Conservation (phyloP, 257 asterid genomes). For the Knoxia roxburghii region DNA sequence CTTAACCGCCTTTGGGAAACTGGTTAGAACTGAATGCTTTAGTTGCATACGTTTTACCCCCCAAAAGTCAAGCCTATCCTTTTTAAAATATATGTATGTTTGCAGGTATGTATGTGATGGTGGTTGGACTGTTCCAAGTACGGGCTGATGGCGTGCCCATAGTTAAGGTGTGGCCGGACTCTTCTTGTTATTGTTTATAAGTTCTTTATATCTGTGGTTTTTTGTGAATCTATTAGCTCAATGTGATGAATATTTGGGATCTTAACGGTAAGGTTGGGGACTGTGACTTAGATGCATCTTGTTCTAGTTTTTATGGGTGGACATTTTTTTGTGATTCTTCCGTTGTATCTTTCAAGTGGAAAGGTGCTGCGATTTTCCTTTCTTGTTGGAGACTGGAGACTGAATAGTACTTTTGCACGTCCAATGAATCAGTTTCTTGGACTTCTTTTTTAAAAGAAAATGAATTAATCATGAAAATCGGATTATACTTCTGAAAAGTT, state of each 20-base stretch:
- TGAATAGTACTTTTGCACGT: background rate
- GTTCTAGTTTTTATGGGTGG: background rate
- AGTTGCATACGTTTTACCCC: background rate
- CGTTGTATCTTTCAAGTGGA: background rate
- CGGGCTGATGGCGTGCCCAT: constrained; percentile 40
- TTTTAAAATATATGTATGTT: background rate
- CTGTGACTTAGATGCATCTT: background rate
- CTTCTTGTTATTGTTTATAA: background rate
- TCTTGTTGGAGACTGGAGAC: background rate
- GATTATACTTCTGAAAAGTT: background rate
- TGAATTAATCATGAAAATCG: background rate
- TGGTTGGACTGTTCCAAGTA: constrained; percentile 58
- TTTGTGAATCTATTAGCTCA: background rate
- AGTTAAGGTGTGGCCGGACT: constrained; percentile 49
- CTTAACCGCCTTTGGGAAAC: constrained; percentile 41
- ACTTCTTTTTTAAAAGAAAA: background rate
- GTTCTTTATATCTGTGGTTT: background rate
- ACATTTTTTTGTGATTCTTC: background rate
- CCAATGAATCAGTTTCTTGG: background rate
- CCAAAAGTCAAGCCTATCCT: background rate
- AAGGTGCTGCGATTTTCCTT: background rate
- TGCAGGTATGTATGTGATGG: constrained; percentile 86
- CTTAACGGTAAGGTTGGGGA: background rate
- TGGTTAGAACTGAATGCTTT: constrained; percentile 29
- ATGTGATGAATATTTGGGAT: background rate